Evolutionary conservation across 352 stramenopile species (phyloP).

Genomic region (Pythium aristosporum): DNA sequence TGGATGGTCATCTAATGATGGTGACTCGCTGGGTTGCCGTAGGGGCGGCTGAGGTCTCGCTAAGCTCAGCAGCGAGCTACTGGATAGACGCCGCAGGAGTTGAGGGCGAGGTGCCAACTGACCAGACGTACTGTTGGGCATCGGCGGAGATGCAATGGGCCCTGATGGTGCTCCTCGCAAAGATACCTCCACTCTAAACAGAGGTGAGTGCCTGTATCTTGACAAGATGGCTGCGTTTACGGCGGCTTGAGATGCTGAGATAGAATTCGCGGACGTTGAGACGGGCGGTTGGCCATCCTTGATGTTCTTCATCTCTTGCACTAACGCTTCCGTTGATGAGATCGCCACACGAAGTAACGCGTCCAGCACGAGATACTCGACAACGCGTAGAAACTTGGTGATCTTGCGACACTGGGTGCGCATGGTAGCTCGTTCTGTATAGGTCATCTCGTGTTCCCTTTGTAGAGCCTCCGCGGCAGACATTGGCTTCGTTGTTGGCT

Average conservation of each 20-base stretch:
- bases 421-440: conserved; percentile 92
- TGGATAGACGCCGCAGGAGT: conserved; percentile 19
- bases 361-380: conserved; percentile 90
- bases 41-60: not conserved
- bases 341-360: conserved; percentile 75
- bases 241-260: conserved; percentile 24
- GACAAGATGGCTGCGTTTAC: conserved; percentile 29
- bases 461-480: conserved; percentile 21
- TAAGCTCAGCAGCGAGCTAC: not conserved
- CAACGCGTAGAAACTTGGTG: conserved; percentile 89
- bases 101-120: conserved; percentile 9
- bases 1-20: conserved; percentile 7
- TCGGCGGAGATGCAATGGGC: conserved; percentile 15
- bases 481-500: conserved; percentile 4
- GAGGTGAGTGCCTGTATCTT: conserved; percentile 30
- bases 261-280: not conserved
- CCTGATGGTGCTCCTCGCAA: conserved; percentile 19
- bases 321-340: conserved; percentile 43
- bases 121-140: conserved; percentile 4
- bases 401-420: conserved; percentile 89
- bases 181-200: conserved; percentile 79
- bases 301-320: conserved; percentile 45
- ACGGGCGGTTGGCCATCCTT: conserved; percentile 20
- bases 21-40: not conserved
- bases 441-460: conserved; percentile 83